These are phyloP conservation scores for Aschersonia sp. DNA, from an alignment of 2,329 filamentous ascomycete genomes.

Conservation along the genomic window DNA sequence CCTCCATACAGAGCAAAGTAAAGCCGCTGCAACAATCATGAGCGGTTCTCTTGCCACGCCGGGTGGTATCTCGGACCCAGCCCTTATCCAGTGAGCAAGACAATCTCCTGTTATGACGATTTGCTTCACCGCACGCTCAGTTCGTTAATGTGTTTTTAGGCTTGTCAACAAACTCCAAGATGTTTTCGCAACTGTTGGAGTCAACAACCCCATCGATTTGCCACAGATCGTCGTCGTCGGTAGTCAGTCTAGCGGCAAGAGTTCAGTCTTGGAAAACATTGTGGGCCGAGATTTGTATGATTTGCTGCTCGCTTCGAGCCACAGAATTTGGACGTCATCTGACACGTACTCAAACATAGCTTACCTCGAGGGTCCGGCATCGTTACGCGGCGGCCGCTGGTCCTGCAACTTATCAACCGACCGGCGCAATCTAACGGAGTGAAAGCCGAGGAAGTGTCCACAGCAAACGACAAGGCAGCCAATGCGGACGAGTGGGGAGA, in stretches of 20 bases:
- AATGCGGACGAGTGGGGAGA: conserved; percentile 97
- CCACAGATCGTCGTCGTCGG: conserved; percentile 97
- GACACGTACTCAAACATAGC: conserved; percentile 30
- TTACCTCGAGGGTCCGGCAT: conserved; percentile 95
- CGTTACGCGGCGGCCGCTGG: conserved; percentile 86
- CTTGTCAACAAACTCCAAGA: conserved; percentile 99
- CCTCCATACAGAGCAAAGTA: not conserved
- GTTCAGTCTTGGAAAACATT: conserved; percentile 96
- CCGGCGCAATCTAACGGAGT: conserved; percentile 62
- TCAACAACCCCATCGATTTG: conserved; percentile 98
- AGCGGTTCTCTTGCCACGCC: conserved; percentile 23
- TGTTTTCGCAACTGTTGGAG: conserved; percentile 96
- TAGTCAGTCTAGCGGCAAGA: conserved; percentile 98
- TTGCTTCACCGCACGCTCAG: not conserved
- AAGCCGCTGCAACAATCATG: conserved; percentile 13
- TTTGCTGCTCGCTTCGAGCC: not conserved
- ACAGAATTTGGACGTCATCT: not conserved
- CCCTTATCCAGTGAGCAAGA: conserved; percentile 44
- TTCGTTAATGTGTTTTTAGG: conserved; percentile 19
- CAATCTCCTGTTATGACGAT: conserved; percentile 1
- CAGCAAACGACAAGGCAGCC: conserved; percentile 67
- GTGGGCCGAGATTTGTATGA: conserved; percentile 96
- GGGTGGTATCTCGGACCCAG: conserved; percentile 52
- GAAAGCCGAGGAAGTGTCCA: conserved; percentile 47
- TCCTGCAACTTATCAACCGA: conserved; percentile 96